Evolutionary conservation across 2,329 filamentous ascomycete species (phyloP), one percentile per base, ranked within the genome.

Genomic region (Fusarium heterosporum): DNA sequence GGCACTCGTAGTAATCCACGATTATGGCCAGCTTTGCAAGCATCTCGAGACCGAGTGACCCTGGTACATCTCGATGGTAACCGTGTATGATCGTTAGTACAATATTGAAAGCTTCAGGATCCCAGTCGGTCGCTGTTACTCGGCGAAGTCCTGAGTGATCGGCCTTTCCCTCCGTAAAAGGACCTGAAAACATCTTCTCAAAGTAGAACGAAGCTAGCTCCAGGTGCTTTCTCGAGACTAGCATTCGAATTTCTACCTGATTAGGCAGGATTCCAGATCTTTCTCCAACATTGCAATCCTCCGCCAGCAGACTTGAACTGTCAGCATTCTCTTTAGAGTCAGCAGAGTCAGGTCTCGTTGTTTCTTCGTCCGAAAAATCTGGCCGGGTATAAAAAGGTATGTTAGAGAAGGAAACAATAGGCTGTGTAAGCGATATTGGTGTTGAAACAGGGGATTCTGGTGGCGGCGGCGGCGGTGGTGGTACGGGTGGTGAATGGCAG

Each of bases 81-180:
- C 73, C 66, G 17, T 76, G 75, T 0, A 77, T 71, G 13, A 74
- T 65, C 3, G 61, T 28, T 9, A 76, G 48, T 1, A 75, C 1
- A 1, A 74, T 67, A 0, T 70, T 47, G 6, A 77, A 39, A 3
- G 74, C 73, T 1, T 69, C 58, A 0, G 52, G 9, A n/a, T 76
- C 72, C 74, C 73, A 77, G 2, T 52, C 55, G 4, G 4, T 46
- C 0, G 49, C 38, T 28, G 6, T 36, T 1, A 55, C n/a, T 13
- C 30, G 43, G 0, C 26, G 49, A 13, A 49, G 2, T 0, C 36
- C 50, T 4, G 26, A 46, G 6, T 2, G 0, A 30, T 40, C n/a
- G 0, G 5, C 2, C 2, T 13, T 30, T 4, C 13, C 28, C 36
- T 66, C 60, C 0, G 3, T 4, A 1, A 36, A 58, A 14, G 55